A percentile compares a stretch with the other conserved stretches of the same genome.
These are phyloP conservation scores for Grosmannia clavigera DNA, from an alignment of 2,329 filamentous ascomycete species.

Conservation along the genomic window DNA sequence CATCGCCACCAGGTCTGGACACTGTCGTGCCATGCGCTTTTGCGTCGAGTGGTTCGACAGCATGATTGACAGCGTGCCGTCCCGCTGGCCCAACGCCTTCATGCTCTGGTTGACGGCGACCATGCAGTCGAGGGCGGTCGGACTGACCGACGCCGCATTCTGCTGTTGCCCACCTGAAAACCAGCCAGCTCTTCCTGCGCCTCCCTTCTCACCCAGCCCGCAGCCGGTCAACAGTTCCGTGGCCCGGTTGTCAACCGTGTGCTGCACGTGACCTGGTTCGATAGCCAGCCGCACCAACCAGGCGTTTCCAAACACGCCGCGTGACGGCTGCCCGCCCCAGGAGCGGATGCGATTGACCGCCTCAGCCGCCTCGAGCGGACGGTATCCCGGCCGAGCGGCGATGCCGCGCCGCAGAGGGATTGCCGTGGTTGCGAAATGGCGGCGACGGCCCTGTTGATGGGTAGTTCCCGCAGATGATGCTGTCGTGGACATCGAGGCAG, in stretches of 20 bases:
- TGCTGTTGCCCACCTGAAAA: neutral
- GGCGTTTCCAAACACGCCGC: slow-evolving; percentile 11
- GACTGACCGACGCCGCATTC: neutral
- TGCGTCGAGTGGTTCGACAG: slow-evolving; percentile 13
- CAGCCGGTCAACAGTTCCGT: slow-evolving; percentile 6
- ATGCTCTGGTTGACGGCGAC: slow-evolving; percentile 9
- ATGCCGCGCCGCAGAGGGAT: slow-evolving; percentile 11
- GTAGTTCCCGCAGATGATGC: neutral
- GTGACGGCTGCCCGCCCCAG: slow-evolving; percentile 10
- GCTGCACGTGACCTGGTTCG: slow-evolving; percentile 7
- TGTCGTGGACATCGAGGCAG: neutral
- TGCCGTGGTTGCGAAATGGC: slow-evolving; percentile 8
- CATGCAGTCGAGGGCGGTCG: neutral
- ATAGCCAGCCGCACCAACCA: slow-evolving; percentile 12
- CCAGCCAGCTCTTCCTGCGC: neutral
- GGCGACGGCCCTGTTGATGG: slow-evolving; percentile 6
- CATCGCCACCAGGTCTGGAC: slow-evolving; percentile 13
- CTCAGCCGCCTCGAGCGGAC: slow-evolving; percentile 5
- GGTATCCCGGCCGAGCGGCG: slow-evolving; percentile 9
- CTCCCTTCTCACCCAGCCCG: neutral
- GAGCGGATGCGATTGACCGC: slow-evolving; percentile 7
- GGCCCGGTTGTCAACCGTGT: slow-evolving; percentile 1
- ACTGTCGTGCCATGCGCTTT: slow-evolving; percentile 13
- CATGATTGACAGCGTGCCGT: slow-evolving; percentile 10
- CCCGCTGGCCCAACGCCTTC: neutral